Evolutionary conservation across 2,329 filamentous ascomycete genomes (phyloP).

Genomic region (Botrytis fabae): DNA sequence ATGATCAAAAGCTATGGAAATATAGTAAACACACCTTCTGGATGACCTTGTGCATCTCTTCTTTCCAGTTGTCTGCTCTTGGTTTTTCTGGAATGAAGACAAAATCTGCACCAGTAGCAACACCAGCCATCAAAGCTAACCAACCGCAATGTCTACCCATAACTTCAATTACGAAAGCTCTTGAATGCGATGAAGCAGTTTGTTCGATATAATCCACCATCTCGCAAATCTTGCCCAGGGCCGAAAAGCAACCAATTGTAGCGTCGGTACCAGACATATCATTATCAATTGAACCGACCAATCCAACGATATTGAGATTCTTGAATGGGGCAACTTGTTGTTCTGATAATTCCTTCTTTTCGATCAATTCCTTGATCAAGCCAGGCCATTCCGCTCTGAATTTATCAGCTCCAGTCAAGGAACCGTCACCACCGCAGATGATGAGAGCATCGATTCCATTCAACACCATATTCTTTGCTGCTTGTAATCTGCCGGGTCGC

Average conservation of each 20-base stretch:
- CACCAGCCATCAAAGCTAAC: conserved; percentile 93
- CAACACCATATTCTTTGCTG: conserved; percentile 91
- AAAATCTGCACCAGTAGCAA: conserved; percentile 93
- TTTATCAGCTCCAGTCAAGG: conserved; percentile 89
- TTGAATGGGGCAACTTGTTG: conserved; percentile 75
- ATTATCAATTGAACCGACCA: conserved; percentile 98
- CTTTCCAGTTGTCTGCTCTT: conserved; percentile 80
- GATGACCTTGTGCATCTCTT: conserved; percentile 81
- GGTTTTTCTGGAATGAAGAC: conserved; percentile 96
- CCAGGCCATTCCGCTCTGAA: conserved; percentile 93
- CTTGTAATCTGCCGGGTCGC: conserved; percentile 76
- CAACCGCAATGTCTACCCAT: conserved; percentile 99
- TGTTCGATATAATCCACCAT: conserved; percentile 97
- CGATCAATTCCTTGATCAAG: conserved; percentile 80
- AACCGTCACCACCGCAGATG: conserved; percentile 96
- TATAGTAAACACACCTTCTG: conserved; percentile 54
- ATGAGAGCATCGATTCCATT: conserved; percentile 94
- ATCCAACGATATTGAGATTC: conserved; percentile 91
- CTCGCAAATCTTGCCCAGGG: conserved; percentile 88
- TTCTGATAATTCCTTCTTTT: conserved; percentile 66
- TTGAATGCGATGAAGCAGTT: conserved; percentile 88
- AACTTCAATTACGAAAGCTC: conserved; percentile 96
- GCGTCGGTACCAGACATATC: conserved; percentile 96
- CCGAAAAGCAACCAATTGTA: conserved; percentile 95
- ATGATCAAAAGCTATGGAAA: background rate